Evolutionary conservation across 2,329 filamentous ascomycete species (phyloP).

Genomic region (Exophiala sp.): DNA sequence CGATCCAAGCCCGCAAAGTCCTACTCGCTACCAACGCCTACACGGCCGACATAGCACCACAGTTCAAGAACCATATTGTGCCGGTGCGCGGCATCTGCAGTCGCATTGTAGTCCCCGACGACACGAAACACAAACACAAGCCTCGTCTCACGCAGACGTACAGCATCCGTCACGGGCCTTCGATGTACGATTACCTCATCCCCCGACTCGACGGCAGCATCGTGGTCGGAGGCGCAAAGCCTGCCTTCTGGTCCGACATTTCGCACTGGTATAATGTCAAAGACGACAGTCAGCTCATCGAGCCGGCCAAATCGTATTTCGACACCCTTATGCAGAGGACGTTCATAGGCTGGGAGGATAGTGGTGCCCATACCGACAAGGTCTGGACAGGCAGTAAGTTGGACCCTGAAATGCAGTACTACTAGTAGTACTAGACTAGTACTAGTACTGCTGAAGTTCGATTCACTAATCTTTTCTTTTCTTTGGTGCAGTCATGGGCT

Average conservation of each 20-base stretch:
- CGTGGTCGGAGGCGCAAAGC: slow-evolving; percentile 57
- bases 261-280: slow-evolving; percentile 43
- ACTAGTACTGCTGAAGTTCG: too few relatives aligned
- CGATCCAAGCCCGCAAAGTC: slow-evolving; percentile 56
- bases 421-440: too few relatives aligned
- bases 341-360: slow-evolving; percentile 35
- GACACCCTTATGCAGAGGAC: slow-evolving; percentile 36
- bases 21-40: slow-evolving; percentile 82
- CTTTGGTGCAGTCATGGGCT: slow-evolving; percentile 44
- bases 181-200: slow-evolving; percentile 63
- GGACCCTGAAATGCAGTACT: too few relatives aligned
- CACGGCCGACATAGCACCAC: slow-evolving; percentile 66
- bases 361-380: slow-evolving; percentile 32
- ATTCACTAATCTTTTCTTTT: neutral
- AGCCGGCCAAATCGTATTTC: slow-evolving; percentile 38
- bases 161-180: slow-evolving; percentile 53
- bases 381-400: slow-evolving; percentile 37
- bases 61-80: slow-evolving; percentile 53
- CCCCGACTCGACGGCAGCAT: slow-evolving; percentile 49
- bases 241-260: slow-evolving; percentile 33
- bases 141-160: slow-evolving; percentile 41
- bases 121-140: neutral
- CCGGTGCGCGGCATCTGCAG: slow-evolving; percentile 14
- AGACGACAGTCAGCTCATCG: slow-evolving; percentile 45
- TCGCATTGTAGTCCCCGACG: slow-evolving; percentile 2